phyloP scores from a whole-genome alignment of 2,329 filamentous ascomycete genomes.

The Aspergillus fructus region DNA sequence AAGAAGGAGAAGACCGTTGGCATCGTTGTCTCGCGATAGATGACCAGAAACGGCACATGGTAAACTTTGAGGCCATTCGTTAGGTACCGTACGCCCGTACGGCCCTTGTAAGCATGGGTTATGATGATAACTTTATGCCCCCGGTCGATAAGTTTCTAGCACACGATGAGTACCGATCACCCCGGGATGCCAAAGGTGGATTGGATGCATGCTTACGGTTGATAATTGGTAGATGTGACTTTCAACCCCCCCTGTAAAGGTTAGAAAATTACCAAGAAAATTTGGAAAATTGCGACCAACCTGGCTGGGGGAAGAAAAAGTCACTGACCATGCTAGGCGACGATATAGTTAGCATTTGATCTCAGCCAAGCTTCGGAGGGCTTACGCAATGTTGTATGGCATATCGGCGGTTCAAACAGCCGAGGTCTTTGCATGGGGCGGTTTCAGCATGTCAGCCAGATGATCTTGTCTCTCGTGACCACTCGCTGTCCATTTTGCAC shows the following conservation, averaged over 20 bases:
- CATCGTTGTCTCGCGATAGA: slow-evolving; percentile 90
- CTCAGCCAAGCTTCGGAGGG: slow-evolving; percentile 13
- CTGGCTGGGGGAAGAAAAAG: slow-evolving; percentile 98
- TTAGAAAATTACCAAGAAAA: slow-evolving; percentile 11
- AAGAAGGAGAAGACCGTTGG: slow-evolving; percentile 99
- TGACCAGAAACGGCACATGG: slow-evolving; percentile 92
- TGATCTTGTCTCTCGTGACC: background rate
- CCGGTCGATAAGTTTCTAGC: slow-evolving; percentile 85
- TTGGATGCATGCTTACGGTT: slow-evolving; percentile 51
- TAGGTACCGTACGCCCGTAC: slow-evolving; percentile 89
- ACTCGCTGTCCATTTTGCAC: slow-evolving; percentile 4
- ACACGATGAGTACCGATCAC: slow-evolving; percentile 9
- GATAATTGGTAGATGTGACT: slow-evolving; percentile 98
- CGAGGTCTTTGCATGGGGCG: slow-evolving; percentile 10
- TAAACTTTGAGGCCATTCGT: slow-evolving; percentile 99
- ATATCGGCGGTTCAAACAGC: slow-evolving; percentile 42
- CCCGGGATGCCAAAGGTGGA: background rate
- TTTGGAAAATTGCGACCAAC: slow-evolving; percentile 32
- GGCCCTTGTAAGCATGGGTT: slow-evolving; percentile 88
- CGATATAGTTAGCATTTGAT: slow-evolving; percentile 26
- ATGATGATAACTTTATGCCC: slow-evolving; percentile 98
- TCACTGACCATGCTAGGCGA: slow-evolving; percentile 82
- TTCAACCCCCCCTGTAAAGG: slow-evolving; percentile 71
- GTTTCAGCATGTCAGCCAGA: background rate
- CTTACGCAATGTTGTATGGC: slow-evolving; percentile 70